Evolutionary conservation across 257 asterid genomes (phyloP), one percentile per base, ranked within the genome.

Genomic region (Anisodus acutangulus): DNA sequence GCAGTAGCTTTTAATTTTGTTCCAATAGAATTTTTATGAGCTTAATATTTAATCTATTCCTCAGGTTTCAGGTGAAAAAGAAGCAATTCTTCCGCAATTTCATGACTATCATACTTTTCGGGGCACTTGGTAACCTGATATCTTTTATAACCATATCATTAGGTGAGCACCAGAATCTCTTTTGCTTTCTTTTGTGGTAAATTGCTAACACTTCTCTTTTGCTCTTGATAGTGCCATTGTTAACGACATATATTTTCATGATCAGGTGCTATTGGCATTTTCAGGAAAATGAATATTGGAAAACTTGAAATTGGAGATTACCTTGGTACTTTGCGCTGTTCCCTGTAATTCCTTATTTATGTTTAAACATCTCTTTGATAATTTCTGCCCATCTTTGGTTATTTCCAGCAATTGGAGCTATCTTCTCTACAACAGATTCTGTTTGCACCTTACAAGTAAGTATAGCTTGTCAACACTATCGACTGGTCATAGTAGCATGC

Each of bases 61-160:
- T 19, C 98, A 95, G 99, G 92, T 95, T 95, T 90, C 99, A 94
- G 91, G 99, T 95, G 57, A 95, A 95, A 87, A 95, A 95, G 98
- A 95, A 95, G 84, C 99, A 95, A 79, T 95, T 95, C 90, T 95
- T 95, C 85, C 99, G 96, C 90, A 95, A 95, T 90, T 94, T 95
- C 91, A 88, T 91, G 82, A 95, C 98, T 83, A 95, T 95, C 45
- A 91, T 90, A 82, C 87, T 95, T 91, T 95, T 93, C 85, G 99
- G 98, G 79, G 99, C 97, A 81, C 6, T 95, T 85, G 99, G 99
- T 81, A 95, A 98, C 79, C 59, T 95, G 93, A 94, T 95, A 88
- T 95, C 99, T 85, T 94, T 95, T 85, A 49, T 85, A 81, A 90
- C 90, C 90, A 93, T 95, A 88, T 94, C 99, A 82, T 78, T 93